Conservation (phyloP, 768 basidiomycete genomes). For the Phanerochaete carnosa region DNA sequence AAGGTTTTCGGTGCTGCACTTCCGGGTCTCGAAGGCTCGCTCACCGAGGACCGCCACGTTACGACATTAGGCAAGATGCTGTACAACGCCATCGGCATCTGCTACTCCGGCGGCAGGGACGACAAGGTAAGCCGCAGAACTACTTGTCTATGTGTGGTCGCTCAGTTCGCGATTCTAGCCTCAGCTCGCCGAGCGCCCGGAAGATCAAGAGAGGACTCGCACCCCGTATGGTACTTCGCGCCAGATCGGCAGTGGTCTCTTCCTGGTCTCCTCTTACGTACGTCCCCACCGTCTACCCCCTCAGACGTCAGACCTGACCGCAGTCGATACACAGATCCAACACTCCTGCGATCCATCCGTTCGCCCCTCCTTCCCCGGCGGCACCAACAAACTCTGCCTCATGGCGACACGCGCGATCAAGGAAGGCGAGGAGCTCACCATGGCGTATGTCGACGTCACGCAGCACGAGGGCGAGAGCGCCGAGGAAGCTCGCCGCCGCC, state of each 20-base stretch:
- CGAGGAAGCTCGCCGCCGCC: conserved; percentile 55
- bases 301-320: not conserved
- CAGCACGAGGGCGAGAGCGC: conserved; percentile 51
- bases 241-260: conserved; percentile 76
- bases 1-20: conserved; percentile 58
- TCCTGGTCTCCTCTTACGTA: conserved; percentile 73
- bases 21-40: conserved; percentile 69
- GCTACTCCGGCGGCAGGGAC: conserved; percentile 59
- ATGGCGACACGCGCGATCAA: conserved; percentile 65
- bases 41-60: conserved; percentile 60
- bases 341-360: conserved; percentile 76
- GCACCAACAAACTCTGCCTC: conserved; percentile 68
- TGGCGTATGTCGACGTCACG: conserved; percentile 71
- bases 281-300: conserved; percentile 15
- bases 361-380: conserved; percentile 59
- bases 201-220: conserved; percentile 71
- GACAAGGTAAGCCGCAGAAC: conserved; percentile 51
- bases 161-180: conserved; percentile 39
- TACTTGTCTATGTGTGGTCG: not conserved
- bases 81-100: conserved; percentile 78
- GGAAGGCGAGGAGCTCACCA: conserved; percentile 71
- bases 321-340: conserved; percentile 38
- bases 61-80: conserved; percentile 65
- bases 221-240: conserved; percentile 72
- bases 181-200: conserved; percentile 48